phyloP scores from a whole-genome alignment of 2,329 filamentous ascomycete genomes.

The Microdochium bolleyi region DNA sequence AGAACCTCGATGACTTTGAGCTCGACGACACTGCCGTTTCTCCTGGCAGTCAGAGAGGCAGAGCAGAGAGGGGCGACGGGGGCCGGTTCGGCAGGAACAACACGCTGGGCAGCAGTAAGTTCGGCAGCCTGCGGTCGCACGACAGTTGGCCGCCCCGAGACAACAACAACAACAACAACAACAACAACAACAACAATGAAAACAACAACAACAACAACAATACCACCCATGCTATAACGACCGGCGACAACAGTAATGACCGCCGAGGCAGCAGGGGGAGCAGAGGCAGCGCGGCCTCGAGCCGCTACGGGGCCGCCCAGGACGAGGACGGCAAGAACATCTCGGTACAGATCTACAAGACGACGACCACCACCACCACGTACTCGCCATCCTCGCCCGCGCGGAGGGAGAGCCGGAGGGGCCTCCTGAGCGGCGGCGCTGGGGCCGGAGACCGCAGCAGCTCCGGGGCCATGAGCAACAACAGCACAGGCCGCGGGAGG shows the following conservation, averaged over 20 bases:
- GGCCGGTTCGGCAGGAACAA: neutral
- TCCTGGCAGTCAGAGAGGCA: too few species aligned
- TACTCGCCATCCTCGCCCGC: neutral
- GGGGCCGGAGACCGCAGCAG: neutral
- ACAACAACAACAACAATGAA: neutral
- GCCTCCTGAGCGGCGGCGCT: too few species aligned
- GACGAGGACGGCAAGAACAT: neutral
- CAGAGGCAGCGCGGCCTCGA: too few species aligned
- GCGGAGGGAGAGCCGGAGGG: too few species aligned
- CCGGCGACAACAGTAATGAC: too few species aligned
- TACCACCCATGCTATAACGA: neutral
- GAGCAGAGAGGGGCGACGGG: too few species aligned
- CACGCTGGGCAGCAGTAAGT: neutral
- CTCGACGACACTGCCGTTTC: neutral
- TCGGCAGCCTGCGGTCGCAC: neutral
- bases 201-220: neutral
- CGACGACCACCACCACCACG: neutral
- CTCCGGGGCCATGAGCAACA: too few species aligned
- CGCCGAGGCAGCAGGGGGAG: too few species aligned
- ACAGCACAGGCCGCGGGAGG: neutral
- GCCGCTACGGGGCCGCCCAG: neutral
- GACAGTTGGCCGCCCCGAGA: neutral
- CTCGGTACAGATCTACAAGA: neutral
- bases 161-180: neutral
- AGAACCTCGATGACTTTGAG: neutral